Percentiles rank a stretch among this genome's conserved stretches.
Evolutionary conservation across 352 stramenopile species (phyloP).

Genomic region (Pythium angustatum): DNA sequence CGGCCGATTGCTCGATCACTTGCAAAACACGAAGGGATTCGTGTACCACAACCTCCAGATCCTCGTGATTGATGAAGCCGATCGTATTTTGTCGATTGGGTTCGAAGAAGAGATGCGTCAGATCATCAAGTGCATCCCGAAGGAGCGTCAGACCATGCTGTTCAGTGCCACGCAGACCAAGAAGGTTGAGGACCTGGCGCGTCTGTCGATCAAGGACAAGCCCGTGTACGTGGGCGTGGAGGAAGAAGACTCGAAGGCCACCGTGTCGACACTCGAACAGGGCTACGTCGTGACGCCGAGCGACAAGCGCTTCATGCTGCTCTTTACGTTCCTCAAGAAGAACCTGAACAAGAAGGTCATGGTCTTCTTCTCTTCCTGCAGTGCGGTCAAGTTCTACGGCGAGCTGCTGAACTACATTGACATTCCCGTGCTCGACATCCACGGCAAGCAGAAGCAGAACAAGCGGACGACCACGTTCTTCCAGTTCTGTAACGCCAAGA

Average conservation of each 20-base stretch:
- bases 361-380: conserved; percentile 92
- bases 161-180: conserved; percentile 99
- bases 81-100: conserved; percentile 98
- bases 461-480: conserved; percentile 99
- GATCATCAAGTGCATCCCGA: conserved; percentile 98
- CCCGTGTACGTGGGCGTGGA: conserved; percentile 97
- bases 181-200: conserved; percentile 97
- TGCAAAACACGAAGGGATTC: conserved; percentile 98
- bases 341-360: conserved; percentile 99
- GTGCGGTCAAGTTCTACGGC: conserved; percentile 98
- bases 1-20: conserved; percentile 96
- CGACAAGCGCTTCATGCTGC: conserved; percentile 97
- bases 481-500: conserved; percentile 98
- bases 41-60: conserved; percentile 95
- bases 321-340: conserved; percentile 99
- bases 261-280: conserved; percentile 94
- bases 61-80: conserved; percentile 99
- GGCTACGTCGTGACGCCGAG: conserved; percentile 98
- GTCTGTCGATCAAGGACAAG: conserved; percentile 92
- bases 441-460: conserved; percentile 99
- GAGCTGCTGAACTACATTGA: conserved; percentile 99
- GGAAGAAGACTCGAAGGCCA: conserved; percentile 91
- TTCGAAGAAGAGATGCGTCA: conserved; percentile 99
- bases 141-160: conserved; percentile 98
- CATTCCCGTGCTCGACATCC: conserved; percentile 98